Base-by-base conservation (phyloP, 2,329 filamentous ascomycete species). In the Apiospora sp. region DNA sequence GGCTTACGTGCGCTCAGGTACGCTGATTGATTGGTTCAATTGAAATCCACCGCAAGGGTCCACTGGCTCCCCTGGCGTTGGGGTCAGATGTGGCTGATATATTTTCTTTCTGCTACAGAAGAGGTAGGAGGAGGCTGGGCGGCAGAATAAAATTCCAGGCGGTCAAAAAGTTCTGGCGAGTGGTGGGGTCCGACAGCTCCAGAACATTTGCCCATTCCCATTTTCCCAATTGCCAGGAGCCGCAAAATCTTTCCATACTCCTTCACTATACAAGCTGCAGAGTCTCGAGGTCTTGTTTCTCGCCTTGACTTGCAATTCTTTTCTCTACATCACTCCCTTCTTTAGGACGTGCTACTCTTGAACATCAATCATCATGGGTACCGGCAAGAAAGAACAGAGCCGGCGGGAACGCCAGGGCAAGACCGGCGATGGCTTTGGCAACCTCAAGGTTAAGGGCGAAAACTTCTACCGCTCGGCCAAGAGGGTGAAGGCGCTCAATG, bases 391-490 rank as follows among this genome's bases (percentile, higher is more conserved):
- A 85, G 96, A 98, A 85, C 91, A 91, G 76, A 89, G 87, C 82
- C 92, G 96, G 85, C 93, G 93, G 82, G 89, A 89, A 86, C 93
- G 95, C 83, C 92, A 98, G 89, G 94, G 94, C 78, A 96, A 95
- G 86, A 90, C 89, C 69, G 90, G 90, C 77, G 93, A 96, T 90
- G 94, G 94, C 82, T 94, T 98, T 90, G 91, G 86, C 79, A 98
- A 98, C 86, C 94, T 98, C 80, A 94, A 92, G 80, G 88, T 91
- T 78, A 99, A 99, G 86, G 96, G 96, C 85, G 96, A 98, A 88
- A 98, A 98, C 87, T 99, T 98, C 86, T 98, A 98, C 87, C 91
- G 94, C 24, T 41, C 49, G n/a, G 94, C 93, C 78, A 98, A 98
- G 86, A 95, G 94, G 85, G 89, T 97, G 77, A 97, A 96, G 87